Base-by-base conservation (phyloP, 805 yeast species). In the Jamesozyma piceae region DNA sequence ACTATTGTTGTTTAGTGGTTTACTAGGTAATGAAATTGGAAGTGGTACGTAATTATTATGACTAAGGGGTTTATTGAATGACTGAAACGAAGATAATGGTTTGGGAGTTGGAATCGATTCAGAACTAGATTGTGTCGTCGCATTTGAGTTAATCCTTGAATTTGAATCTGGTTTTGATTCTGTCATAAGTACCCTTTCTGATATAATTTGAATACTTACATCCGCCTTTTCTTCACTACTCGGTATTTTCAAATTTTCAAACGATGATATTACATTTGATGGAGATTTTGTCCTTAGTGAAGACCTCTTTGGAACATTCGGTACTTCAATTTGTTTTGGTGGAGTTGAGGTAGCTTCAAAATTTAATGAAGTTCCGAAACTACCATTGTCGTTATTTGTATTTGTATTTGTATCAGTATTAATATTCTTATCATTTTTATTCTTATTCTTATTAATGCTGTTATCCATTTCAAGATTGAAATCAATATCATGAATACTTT, bases 401-500 rank as follows among this genome's bases (percentile, higher is more conserved):
- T n/a, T n/a, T n/a, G n/a, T n/a, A n/a, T n/a, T n/a, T n/a, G n/a
- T n/a, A n/a, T 28, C 19, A 24, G 29, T 32, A 19, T 32, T 11
- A 26, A 8, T 26, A 9, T 26, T 11, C 11, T 11, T 26, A 26
- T 8, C 28, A 26, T 26, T 26, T 8, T 26, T 26, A 26, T 26
- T 26, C 11, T 11, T 26, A 26, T 26, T 11, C 11, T 26, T 26
- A 26, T 26, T 26, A n/a, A n/a, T n/a, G n/a, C n/a, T n/a, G n/a
- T n/a, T n/a, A n/a, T n/a, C n/a, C 35, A 6, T 35, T 28, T 26
- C 14, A 17, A 14, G 19, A 17, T 26, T n/a, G 28, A 46, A 50
- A 11, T 49, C 49, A 5, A 43, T 47, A 34, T 47, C 50, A 36
- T 55, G 59, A 11, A 57, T 40, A 35, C 65, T 60, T 45, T 54